Percentiles rank a stretch among this genome's conserved stretches.
These are phyloP conservation scores for Penicillium mononematosum DNA, from an alignment of 495 filamentous ascomycete species.

Conservation along the genomic window DNA sequence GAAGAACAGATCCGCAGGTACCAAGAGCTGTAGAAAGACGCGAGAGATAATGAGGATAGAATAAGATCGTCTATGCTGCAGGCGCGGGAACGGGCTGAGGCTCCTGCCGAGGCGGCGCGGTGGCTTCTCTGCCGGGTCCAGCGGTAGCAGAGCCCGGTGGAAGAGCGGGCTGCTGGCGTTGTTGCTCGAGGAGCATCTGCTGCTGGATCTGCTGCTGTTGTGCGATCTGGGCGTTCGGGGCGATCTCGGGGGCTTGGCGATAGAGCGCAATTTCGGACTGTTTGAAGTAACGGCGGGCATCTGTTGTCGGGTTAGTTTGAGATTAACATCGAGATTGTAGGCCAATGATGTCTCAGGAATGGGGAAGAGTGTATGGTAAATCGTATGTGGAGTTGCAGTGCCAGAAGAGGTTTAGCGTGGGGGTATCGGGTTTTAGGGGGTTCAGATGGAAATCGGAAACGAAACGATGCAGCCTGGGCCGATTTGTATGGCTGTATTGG, in stretches of 20 bases:
- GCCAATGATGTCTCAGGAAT: conserved; percentile 8
- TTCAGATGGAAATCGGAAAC: conserved; percentile 15
- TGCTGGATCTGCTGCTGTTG: conserved; percentile 48
- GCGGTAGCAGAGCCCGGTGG: conserved; percentile 42
- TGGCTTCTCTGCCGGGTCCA: conserved; percentile 39
- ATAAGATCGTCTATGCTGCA: conserved; percentile 28
- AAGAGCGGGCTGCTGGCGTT: conserved; percentile 39
- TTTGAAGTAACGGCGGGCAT: conserved; percentile 97
- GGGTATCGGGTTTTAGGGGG: conserved; percentile 23
- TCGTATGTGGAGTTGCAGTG: conserved; percentile 20
- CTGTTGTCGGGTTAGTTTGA: conserved; percentile 41
- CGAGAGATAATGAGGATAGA: conserved; percentile 6
- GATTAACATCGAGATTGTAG: not conserved
- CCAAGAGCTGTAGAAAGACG: not conserved
- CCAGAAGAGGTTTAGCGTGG: conserved; percentile 42
- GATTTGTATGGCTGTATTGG: conserved; percentile 5
- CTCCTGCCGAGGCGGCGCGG: conserved; percentile 20
- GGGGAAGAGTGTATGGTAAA: conserved; percentile 13
- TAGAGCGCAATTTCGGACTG: conserved; percentile 98
- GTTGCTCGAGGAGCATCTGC: conserved; percentile 38
- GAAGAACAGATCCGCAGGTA: conserved; percentile 16
- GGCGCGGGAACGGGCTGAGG: conserved; percentile 30
- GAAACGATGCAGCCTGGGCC: conserved; percentile 14
- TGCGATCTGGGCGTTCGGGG: conserved; percentile 45
- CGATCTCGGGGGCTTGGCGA: conserved; percentile 79